Conservation (phyloP, 129 eudicot species). For the Erigeron canadensis region DNA sequence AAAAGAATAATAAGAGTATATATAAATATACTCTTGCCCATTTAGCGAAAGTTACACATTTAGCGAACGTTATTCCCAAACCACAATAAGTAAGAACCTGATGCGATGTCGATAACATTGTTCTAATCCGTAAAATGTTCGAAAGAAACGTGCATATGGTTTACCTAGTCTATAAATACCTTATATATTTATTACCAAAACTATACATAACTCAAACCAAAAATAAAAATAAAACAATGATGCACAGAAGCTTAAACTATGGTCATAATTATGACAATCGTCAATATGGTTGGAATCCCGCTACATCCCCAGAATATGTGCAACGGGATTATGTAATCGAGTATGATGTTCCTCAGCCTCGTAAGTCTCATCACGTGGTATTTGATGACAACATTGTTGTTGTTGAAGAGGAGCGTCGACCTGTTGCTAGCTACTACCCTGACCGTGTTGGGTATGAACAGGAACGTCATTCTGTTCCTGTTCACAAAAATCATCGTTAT, state of each 20-base stretch:
- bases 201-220: conserved; percentile 9
- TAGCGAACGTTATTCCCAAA: conserved; percentile 20
- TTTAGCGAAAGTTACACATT: too few relatives aligned
- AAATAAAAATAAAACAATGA: neutral
- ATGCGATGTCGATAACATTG: conserved; percentile 22
- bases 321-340: neutral
- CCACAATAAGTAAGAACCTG: conserved; percentile 29
- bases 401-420: neutral
- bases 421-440: conserved; percentile 15
- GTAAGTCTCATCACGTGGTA: conserved; percentile 14
- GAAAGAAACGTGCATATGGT: neutral
- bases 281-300: conserved; percentile 20
- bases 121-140: neutral
- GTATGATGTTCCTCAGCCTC: conserved; percentile 24
- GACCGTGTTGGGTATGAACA: conserved; percentile 8
- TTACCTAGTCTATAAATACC: conserved; percentile 29
- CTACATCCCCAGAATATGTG: conserved; percentile 20
- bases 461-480: conserved; percentile 12
- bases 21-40: conserved; percentile 6
- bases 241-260: conserved; percentile 15
- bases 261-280: conserved; percentile 5
- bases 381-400: conserved; percentile 13
- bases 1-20: conserved; percentile 21
- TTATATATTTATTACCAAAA: neutral
- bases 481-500: conserved; percentile 16